These are phyloP conservation scores for Lagerstroemia speciosa DNA, from an alignment of 345 rosid genomes.

Conservation along the genomic window DNA sequence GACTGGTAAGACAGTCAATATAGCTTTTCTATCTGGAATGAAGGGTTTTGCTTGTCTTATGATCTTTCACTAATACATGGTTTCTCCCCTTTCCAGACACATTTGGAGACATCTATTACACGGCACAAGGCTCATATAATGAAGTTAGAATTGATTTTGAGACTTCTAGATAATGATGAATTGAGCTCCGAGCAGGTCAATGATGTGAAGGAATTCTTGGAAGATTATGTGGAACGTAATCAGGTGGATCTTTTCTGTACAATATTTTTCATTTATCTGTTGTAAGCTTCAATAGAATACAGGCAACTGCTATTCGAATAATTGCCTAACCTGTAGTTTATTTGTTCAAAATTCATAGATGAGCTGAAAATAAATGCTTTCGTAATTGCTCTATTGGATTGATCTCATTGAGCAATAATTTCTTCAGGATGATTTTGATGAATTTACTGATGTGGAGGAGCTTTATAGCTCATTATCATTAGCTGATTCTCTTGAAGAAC, in stretches of 20 bases:
- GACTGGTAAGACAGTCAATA: constrained; percentile 51
- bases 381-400: neutral
- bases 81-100: constrained; percentile 38
- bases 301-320: neutral
- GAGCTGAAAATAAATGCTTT: neutral
- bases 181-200: constrained; percentile 97
- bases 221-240: constrained; percentile 96
- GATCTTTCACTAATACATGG: constrained; percentile 1
- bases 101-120: constrained; percentile 84
- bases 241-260: constrained; percentile 43
- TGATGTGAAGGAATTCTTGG: constrained; percentile 89
- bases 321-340: neutral
- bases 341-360: neutral
- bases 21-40: neutral
- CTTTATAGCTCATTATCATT: constrained; percentile 71
- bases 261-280: neutral
- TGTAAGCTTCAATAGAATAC: neutral
- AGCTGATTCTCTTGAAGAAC: constrained; percentile 98
- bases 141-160: constrained; percentile 90
- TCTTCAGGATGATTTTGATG: constrained; percentile 87
- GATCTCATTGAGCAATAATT: neutral
- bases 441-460: constrained; percentile 87
- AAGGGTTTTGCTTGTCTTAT: neutral
- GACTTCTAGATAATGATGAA: constrained; percentile 96
- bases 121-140: constrained; percentile 94